Evolutionary conservation across 306 rosid species (phyloP).

Genomic region (Castanopsis chinensis): DNA sequence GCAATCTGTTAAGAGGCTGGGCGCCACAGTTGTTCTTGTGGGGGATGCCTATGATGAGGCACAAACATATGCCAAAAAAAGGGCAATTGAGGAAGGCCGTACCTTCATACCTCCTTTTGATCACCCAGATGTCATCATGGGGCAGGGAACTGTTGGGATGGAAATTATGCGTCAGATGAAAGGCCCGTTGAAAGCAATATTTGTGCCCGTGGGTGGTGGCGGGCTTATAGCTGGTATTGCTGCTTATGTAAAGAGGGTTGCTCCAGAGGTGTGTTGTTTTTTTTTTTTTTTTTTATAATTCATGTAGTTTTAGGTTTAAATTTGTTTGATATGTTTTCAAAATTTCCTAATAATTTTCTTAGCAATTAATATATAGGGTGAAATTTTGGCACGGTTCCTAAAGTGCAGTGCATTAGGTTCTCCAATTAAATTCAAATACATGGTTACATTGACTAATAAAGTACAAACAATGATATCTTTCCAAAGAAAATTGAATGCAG

Average conservation of each 20-base stretch:
- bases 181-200: slow-evolving; percentile 73
- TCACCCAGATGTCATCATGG: slow-evolving; percentile 90
- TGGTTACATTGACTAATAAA: too few species aligned
- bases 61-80: slow-evolving; percentile 82
- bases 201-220: slow-evolving; percentile 98
- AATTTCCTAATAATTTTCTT: background rate
- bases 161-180: slow-evolving; percentile 75
- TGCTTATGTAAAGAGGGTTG: slow-evolving; percentile 89
- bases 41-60: slow-evolving; percentile 98
- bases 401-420: too few species aligned
- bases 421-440: too few species aligned
- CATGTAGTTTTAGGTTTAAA: background rate
- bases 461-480: too few species aligned
- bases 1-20: slow-evolving; percentile 80
- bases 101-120: slow-evolving; percentile 89
- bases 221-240: slow-evolving; percentile 98
- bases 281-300: background rate
- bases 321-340: background rate
- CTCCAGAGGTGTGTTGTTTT: slow-evolving; percentile 64
- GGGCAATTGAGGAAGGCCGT: slow-evolving; percentile 64
- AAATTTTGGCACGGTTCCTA: too few species aligned
- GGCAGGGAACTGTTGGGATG: slow-evolving; percentile 98
- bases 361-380: background rate
- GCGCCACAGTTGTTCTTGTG: slow-evolving; percentile 76
- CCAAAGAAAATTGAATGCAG: too few species aligned